phyloP scores from a whole-genome alignment of 2,329 filamentous ascomycete genomes.

The Ceratocystis alfenasii region DNA sequence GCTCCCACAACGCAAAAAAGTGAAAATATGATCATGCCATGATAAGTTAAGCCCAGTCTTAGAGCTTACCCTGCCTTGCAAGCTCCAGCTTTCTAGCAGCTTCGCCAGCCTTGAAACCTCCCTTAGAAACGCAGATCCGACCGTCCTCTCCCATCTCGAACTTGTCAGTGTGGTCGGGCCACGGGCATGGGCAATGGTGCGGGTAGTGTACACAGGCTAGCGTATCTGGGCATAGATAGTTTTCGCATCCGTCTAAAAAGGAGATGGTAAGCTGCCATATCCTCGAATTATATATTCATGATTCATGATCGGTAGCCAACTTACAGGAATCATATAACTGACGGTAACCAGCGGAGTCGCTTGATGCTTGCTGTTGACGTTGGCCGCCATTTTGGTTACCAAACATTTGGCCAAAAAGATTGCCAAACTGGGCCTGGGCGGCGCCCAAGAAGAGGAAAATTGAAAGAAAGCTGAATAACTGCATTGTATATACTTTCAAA shows the following conservation, averaged over 20 bases:
- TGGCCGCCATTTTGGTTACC: slow-evolving; percentile 39
- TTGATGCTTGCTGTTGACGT: slow-evolving; percentile 66
- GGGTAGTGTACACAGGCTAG: slow-evolving; percentile 92
- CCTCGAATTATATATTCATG: neutral
- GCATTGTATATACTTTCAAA: neutral
- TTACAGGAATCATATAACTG: slow-evolving; percentile 55
- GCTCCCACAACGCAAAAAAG: neutral
- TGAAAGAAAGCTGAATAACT: slow-evolving; percentile 13
- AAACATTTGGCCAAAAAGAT: slow-evolving; percentile 99
- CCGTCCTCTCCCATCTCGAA: slow-evolving; percentile 61
- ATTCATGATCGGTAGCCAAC: slow-evolving; percentile 22
- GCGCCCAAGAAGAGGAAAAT: slow-evolving; percentile 15
- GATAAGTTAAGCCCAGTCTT: slow-evolving; percentile 22
- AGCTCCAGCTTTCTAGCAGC: slow-evolving; percentile 65
- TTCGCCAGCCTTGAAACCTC: slow-evolving; percentile 61
- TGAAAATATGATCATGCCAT: neutral
- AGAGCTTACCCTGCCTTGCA: slow-evolving; percentile 66
- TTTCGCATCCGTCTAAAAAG: slow-evolving; percentile 63
- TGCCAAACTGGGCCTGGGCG: slow-evolving; percentile 61
- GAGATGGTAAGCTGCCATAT: neutral
- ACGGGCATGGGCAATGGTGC: slow-evolving; percentile 91
- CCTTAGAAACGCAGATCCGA: slow-evolving; percentile 61
- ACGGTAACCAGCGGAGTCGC: slow-evolving; percentile 72
- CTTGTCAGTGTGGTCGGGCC: slow-evolving; percentile 64
- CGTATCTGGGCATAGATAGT: slow-evolving; percentile 89